Conservation (phyloP, 345 rosid species). For the Ceriops decandra region DNA sequence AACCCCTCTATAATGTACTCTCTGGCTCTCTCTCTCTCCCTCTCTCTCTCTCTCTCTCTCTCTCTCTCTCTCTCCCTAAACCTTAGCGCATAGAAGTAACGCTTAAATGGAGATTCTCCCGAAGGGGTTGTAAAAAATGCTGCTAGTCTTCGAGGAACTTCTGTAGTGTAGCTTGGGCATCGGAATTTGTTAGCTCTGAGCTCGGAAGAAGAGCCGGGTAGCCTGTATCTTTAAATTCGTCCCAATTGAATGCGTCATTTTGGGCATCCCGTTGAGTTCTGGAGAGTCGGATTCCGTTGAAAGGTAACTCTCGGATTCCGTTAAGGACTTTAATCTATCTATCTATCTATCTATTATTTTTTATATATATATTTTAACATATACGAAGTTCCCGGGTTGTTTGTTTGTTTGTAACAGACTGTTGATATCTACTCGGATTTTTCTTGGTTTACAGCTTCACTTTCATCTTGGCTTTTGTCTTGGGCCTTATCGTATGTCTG, state of each 20-base stretch:
- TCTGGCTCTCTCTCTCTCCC: no score
- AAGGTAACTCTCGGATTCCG: neutral
- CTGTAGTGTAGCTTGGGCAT: neutral
- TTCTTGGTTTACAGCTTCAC: constrained; percentile 3
- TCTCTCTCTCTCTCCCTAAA: neutral
- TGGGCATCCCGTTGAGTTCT: neutral
- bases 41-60: neutral
- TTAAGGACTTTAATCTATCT: no score
- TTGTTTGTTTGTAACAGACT: no score
- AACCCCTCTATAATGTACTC: neutral
- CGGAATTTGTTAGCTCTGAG: neutral
- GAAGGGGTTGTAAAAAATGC: neutral
- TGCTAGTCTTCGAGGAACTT: no score
- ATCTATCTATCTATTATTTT: no score
- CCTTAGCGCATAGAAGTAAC: neutral
- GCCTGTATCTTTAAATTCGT: constrained; percentile 5
- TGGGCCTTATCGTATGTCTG: neutral
- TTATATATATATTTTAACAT: no score
- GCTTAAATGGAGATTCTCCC: constrained; percentile 10
- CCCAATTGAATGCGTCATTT: neutral
- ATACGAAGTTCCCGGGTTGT: no score
- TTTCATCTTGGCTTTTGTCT: constrained; percentile 3
- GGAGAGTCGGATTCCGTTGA: neutral
- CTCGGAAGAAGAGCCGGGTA: neutral
- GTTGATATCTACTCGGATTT: neutral